A percentile compares a stretch with the other conserved stretches of the same genome.
Conservation (phyloP, 1,284 basidiomycete genomes). For the Cryptococcus neoformans region DNA sequence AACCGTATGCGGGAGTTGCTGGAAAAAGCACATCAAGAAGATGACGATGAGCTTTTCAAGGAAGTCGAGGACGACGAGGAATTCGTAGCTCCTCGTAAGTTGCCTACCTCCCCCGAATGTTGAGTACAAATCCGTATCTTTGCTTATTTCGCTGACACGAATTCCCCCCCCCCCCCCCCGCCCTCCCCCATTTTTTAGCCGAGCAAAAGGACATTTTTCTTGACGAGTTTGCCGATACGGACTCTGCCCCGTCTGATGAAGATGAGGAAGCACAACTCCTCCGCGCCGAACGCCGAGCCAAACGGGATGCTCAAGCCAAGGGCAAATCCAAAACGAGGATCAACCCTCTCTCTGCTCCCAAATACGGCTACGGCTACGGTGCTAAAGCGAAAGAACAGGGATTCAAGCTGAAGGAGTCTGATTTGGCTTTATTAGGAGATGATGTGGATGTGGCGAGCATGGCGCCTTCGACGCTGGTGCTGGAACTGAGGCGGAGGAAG, state of each 20-base stretch:
- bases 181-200: slow-evolving; percentile 17
- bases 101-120: not conserved
- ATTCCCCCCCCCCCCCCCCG: not conserved
- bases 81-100: slow-evolving; percentile 41
- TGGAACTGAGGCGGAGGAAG: slow-evolving; percentile 35
- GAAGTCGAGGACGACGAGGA: slow-evolving; percentile 45
- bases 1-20: slow-evolving; percentile 49
- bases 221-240: slow-evolving; percentile 48
- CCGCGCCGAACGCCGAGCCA: slow-evolving; percentile 25
- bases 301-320: slow-evolving; percentile 23
- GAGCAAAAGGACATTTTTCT: slow-evolving; percentile 41
- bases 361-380: not conserved
- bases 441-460: slow-evolving; percentile 31
- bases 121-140: not conserved
- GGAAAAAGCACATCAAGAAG: slow-evolving; percentile 45
- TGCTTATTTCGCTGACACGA: not conserved
- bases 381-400: slow-evolving; percentile 10
- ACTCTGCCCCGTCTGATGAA: slow-evolving; percentile 40
- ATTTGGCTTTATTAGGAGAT: slow-evolving; percentile 25
- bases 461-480: slow-evolving; percentile 44
- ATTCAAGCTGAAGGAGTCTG: slow-evolving; percentile 2
- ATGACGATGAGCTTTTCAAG: slow-evolving; percentile 41
- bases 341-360: slow-evolving; percentile 25
- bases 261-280: slow-evolving; percentile 31
- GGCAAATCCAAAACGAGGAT: slow-evolving; percentile 34